Base-by-base conservation (phyloP, 208 protist species). In the Giardia duodenalis region DNA sequence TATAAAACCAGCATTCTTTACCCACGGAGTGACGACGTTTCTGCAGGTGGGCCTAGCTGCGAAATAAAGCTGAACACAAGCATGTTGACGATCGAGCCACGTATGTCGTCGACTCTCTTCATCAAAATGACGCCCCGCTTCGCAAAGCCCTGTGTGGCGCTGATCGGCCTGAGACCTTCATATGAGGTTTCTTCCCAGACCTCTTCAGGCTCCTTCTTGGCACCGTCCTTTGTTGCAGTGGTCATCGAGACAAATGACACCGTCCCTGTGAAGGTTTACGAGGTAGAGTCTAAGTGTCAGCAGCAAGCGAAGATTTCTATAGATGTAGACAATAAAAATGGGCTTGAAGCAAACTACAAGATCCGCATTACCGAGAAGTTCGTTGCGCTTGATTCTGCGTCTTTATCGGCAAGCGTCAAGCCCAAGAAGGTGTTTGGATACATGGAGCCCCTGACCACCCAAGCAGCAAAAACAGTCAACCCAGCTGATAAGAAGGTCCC, bases 281-380 rank as follows among this genome's bases (percentile, higher is more conserved):
- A 76, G 57, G 57, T 76, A 30, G 57, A 76, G 30, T 76, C 57
- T 76, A 10, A 30, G 19, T 76, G 57, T 76, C 57, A 76, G 30
- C 57, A 76, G 30, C 57, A 76, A 76, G 57, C 57, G 57, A 76
- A 76, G 57, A 76, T 76, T 30, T 76, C 57, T 30, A 76, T 76
- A 39, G 57, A 76, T 76, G 86, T 89, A 46, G 86, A 89, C 19
- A 89, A 89, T 44, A 89, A 4, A 45, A 89, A 4, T 45, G 42
- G 19, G 4, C 39, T 89, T 89, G 86, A 89, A 10, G 86, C 86
- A 4, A 46, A n/a, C 19, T 89, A 89, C 44, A n/a, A 89, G 42
- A 44, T 89, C 19, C 86, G 42, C 4, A 89, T 89, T 89, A 42
- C 4, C 19, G 86, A 89, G 86, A 45, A 89, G 86, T 89, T 89